Conservation (phyloP, 2,329 filamentous ascomycete species). For the Fusarium robinianum region DNA sequence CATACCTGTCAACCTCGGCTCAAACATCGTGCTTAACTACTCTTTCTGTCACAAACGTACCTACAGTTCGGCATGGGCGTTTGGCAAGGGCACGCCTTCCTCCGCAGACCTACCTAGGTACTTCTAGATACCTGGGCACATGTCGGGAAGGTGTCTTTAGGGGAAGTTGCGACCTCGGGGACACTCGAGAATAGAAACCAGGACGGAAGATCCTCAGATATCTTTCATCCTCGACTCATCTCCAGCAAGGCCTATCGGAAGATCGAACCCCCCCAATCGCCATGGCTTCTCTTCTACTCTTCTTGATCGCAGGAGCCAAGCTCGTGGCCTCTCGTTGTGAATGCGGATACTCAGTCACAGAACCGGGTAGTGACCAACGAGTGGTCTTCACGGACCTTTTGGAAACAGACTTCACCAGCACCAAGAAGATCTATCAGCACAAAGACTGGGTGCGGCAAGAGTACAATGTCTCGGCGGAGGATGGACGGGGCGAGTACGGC, state of each 20-base stretch:
- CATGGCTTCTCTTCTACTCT: conserved; percentile 14
- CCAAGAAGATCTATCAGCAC: conserved; percentile 52
- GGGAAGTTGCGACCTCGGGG: too few species aligned
- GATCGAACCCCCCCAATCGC: background rate
- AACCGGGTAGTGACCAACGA: conserved; percentile 44
- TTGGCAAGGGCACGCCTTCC: too few species aligned
- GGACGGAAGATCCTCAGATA: too few species aligned
- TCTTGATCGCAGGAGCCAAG: conserved; percentile 19
- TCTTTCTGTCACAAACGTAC: too few species aligned
- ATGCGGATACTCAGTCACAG: conserved; percentile 69
- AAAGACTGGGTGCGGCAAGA: conserved; percentile 68
- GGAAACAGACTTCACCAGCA: conserved; percentile 72
- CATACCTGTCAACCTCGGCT: conserved; percentile 30
- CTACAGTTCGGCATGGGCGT: too few species aligned
- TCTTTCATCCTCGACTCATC: too few species aligned
- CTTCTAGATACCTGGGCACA: too few species aligned
- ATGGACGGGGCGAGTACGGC: conserved; percentile 66
- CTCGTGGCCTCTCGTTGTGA: conserved; percentile 59
- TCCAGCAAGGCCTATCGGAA: too few species aligned
- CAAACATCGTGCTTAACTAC: too few species aligned
- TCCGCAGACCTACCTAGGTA: too few species aligned
- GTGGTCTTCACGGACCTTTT: conserved; percentile 69
- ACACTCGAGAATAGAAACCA: too few species aligned
- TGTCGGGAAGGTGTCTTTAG: too few species aligned
- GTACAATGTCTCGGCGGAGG: conserved; percentile 66